phyloP scores from a whole-genome alignment of 2,329 filamentous ascomycete genomes.

The Calonectria fujianensis region DNA sequence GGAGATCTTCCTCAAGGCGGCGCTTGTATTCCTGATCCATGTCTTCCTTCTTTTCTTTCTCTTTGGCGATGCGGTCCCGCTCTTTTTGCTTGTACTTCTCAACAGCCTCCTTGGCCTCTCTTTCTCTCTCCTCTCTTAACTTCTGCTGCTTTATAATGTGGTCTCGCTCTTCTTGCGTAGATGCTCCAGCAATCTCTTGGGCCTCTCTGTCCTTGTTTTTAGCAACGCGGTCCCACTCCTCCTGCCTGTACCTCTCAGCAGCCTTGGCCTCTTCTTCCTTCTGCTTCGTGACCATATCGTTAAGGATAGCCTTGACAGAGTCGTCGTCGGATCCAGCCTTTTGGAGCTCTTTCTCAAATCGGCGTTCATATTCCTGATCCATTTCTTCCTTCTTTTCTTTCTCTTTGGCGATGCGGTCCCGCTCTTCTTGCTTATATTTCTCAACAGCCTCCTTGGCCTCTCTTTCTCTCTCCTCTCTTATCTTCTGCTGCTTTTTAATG shows the following conservation, averaged over 20 bases:
- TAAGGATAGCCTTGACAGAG: slow-evolving; percentile 75
- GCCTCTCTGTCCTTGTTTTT: slow-evolving; percentile 69
- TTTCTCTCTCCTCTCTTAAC: slow-evolving; percentile 69
- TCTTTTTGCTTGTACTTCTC: slow-evolving; percentile 70
- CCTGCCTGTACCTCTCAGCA: slow-evolving; percentile 70
- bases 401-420: slow-evolving; percentile 66
- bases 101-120: slow-evolving; percentile 69
- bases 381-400: slow-evolving; percentile 67
- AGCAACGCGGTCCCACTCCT: slow-evolving; percentile 66
- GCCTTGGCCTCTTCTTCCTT: slow-evolving; percentile 71
- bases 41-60: slow-evolving; percentile 68
- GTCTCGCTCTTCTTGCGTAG: slow-evolving; percentile 68
- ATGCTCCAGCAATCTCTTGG: slow-evolving; percentile 70
- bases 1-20: slow-evolving; percentile 74
- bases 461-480: slow-evolving; percentile 70
- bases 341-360: slow-evolving; percentile 74
- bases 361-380: slow-evolving; percentile 69
- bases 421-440: slow-evolving; percentile 69
- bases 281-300: slow-evolving; percentile 52
- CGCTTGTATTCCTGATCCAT: slow-evolving; percentile 68
- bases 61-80: slow-evolving; percentile 65
- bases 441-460: slow-evolving; percentile 70
- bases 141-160: slow-evolving; percentile 66
- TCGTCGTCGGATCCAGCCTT: slow-evolving; percentile 76
- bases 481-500: slow-evolving; percentile 66